A percentile compares a stretch with the other conserved stretches of the same genome.
phyloP scores from a whole-genome alignment of 2,329 filamentous ascomycete genomes.

The Calycina herbarum region DNA sequence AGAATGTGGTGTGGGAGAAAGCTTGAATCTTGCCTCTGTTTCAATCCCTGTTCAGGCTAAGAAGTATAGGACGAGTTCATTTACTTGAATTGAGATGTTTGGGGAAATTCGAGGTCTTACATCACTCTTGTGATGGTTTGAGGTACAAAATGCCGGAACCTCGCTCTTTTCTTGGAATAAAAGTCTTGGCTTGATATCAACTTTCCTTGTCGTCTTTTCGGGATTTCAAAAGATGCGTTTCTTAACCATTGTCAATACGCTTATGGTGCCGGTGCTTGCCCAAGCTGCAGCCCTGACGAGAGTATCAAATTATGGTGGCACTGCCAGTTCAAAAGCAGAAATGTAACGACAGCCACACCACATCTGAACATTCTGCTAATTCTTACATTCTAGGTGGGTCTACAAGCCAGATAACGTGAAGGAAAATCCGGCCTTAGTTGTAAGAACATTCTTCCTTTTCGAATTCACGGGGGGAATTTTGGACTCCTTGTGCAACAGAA shows the following conservation, averaged over 20 bases:
- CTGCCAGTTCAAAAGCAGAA: conserved; percentile 23
- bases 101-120: not conserved
- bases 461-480: no score
- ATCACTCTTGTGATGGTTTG: not conserved
- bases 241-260: conserved; percentile 8
- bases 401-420: conserved; percentile 28
- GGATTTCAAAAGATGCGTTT: conserved; percentile 13
- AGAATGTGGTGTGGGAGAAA: conserved; percentile 14
- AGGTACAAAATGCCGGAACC: not conserved
- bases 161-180: not conserved
- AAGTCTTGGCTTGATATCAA: not conserved
- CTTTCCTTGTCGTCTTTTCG: not conserved
- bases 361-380: not conserved
- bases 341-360: conserved; percentile 18
- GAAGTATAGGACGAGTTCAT: conserved; percentile 5
- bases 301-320: conserved; percentile 27
- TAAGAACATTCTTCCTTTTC: not conserved
- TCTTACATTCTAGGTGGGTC: conserved; percentile 20
- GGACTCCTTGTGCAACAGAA: not conserved
- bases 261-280: conserved; percentile 10
- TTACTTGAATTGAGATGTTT: not conserved
- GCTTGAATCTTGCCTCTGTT: conserved; percentile 18
- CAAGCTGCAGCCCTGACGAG: conserved; percentile 19
- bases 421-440: conserved; percentile 25
- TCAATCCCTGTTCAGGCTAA: conserved; percentile 12